These are phyloP conservation scores for Sclerotinia trifoliorum DNA, from an alignment of 2,329 filamentous ascomycete species.

Conservation along the genomic window DNA sequence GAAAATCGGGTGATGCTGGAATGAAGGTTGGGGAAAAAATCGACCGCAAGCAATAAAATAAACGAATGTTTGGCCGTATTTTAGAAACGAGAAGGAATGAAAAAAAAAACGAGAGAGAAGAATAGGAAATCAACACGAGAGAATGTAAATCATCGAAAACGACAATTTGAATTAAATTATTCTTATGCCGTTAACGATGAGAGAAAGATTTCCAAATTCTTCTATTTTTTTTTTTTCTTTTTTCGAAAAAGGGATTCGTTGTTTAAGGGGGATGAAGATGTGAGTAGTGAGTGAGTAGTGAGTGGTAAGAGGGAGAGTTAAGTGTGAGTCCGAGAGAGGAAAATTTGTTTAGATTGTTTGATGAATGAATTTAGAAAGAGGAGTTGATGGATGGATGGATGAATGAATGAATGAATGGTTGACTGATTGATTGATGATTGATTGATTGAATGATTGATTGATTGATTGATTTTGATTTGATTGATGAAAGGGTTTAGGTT, in stretches of 20 bases:
- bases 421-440: neutral
- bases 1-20: slow-evolving; percentile 16
- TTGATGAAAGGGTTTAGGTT: neutral
- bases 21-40: slow-evolving; percentile 12
- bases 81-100: slow-evolving; percentile 11
- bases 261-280: slow-evolving; percentile 46
- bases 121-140: slow-evolving; percentile 23
- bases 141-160: slow-evolving; percentile 28
- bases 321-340: neutral
- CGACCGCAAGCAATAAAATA: slow-evolving; percentile 12
- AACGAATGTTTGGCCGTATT: slow-evolving; percentile 12
- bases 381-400: neutral
- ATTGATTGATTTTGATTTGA: neutral
- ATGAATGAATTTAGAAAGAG: neutral
- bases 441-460: neutral
- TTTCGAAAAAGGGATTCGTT: slow-evolving; percentile 69
- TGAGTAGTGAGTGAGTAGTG: neutral
- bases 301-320: neutral
- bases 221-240: slow-evolving; percentile 57
- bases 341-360: neutral
- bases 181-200: slow-evolving; percentile 5
- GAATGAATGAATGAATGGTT: neutral
- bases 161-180: neutral
- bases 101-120: slow-evolving; percentile 7
- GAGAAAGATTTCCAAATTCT: slow-evolving; percentile 52